Evolutionary conservation across 2,329 filamentous ascomycete species (phyloP).

Genomic region (Amauroascus verrucosus): DNA sequence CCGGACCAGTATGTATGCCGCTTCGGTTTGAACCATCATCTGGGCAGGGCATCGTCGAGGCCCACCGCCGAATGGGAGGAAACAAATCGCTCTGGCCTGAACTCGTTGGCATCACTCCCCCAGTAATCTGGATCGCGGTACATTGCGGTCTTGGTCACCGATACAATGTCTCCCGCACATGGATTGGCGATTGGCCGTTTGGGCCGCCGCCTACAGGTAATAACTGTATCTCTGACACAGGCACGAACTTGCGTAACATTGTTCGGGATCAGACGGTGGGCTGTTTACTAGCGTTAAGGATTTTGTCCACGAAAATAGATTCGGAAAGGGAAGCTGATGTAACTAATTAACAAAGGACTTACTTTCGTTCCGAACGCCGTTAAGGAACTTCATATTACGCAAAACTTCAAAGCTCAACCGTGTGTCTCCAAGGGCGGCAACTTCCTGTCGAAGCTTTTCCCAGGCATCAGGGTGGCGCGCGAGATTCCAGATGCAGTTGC

Average conservation of each 20-base stretch:
- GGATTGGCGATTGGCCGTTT: conserved; percentile 20
- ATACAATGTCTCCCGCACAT: conserved; percentile 24
- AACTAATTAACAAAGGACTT: no score
- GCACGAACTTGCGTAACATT: conserved; percentile 10
- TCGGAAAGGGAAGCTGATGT: no score
- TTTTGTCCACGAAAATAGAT: no score
- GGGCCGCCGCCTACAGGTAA: conserved; percentile 21
- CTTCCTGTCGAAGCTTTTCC: neutral
- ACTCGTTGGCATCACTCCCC: conserved; percentile 26
- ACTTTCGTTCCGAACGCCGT: conserved; percentile 11
- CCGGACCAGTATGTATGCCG: neutral
- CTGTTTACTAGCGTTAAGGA: no score
- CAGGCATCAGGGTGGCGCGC: conserved; percentile 12
- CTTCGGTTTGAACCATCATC: conserved; percentile 2
- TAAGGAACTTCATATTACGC: conserved; percentile 10
- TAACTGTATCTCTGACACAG: conserved; percentile 18
- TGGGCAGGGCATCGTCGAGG: conserved; percentile 10
- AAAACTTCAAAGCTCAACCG: conserved; percentile 1
- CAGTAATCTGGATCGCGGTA: conserved; percentile 31
- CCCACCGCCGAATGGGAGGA: conserved; percentile 10
- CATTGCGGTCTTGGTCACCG: conserved; percentile 27
- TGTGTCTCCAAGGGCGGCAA: neutral
- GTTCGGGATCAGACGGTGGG: conserved; percentile 15
- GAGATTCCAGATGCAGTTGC: conserved; percentile 12
- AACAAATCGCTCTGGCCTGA: conserved; percentile 18